Evolutionary conservation across 805 yeast species (phyloP).

Genomic region (Candida berthetii): DNA sequence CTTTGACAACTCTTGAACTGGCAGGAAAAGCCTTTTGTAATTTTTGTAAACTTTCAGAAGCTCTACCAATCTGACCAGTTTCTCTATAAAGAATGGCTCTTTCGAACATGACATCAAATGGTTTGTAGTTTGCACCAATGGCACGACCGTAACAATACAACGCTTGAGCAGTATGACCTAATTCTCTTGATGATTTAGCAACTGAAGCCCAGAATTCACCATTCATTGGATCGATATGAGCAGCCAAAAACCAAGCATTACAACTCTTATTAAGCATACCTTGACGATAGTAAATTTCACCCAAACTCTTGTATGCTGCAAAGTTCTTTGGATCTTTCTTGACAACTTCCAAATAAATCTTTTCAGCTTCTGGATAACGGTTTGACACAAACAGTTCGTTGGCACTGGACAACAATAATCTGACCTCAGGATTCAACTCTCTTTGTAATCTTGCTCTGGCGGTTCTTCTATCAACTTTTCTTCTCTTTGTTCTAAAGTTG

Average conservation of each 20-base stretch:
- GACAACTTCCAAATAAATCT: slow-evolving; percentile 62
- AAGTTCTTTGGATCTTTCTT: slow-evolving; percentile 71
- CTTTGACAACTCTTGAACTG: slow-evolving; percentile 54
- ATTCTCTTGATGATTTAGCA: slow-evolving; percentile 57
- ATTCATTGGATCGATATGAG: slow-evolving; percentile 71
- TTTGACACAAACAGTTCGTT: slow-evolving; percentile 72
- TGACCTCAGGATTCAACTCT: slow-evolving; percentile 68
- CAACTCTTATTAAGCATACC: slow-evolving; percentile 70
- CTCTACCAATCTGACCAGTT: slow-evolving; percentile 60
- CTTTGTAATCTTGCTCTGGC: slow-evolving; percentile 25
- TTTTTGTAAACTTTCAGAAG: slow-evolving; percentile 65
- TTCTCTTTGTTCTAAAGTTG: slow-evolving; percentile 47
- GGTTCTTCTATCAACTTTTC: slow-evolving; percentile 25
- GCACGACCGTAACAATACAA: slow-evolving; percentile 72
- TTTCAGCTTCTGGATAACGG: slow-evolving; percentile 54
- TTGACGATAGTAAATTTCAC: slow-evolving; percentile 70
- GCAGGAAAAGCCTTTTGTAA: slow-evolving; percentile 51
- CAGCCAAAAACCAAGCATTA: slow-evolving; percentile 76
- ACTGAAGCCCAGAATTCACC: slow-evolving; percentile 73
- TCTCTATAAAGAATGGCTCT: slow-evolving; percentile 65
- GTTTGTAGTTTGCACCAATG: slow-evolving; percentile 38
- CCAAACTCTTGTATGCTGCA: slow-evolving; percentile 82
- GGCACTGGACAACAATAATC: slow-evolving; percentile 60
- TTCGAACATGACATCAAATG: slow-evolving; percentile 51
- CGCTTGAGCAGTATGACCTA: slow-evolving; percentile 72